Evolutionary conservation across 1,284 basidiomycete species (phyloP), one percentile per base, ranked within the genome.

Genomic region (Sporisorium scitamineum): DNA sequence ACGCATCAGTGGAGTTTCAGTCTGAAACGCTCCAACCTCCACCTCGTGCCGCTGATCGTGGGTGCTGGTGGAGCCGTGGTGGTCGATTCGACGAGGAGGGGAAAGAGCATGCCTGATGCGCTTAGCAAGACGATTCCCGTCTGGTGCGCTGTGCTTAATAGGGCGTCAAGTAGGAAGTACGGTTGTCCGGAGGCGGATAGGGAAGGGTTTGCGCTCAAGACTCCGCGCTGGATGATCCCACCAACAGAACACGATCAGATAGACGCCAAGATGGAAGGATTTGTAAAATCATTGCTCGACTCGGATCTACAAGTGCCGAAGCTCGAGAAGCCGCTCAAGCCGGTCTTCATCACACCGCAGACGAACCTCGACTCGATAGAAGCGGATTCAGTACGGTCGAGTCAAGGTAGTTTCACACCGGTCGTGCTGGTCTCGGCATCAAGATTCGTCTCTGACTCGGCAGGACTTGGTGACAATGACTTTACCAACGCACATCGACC

Each of bases 31-130:
- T 91, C 94, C 0, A 98, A 98, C 83, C 87, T 98, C 16, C 91
- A 94, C 59, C 86, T 98, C 0, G 86, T 97, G 2, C 87, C 89
- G 0, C 74, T 91, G 32, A 89, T 93, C 20, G 85, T 87, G 13
- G 72, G 89, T 16, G 86, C 88, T n/a, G 93, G 93, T 31, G 95
- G 94, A 0, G 87, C 95, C 39, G 87, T 97, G 20, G 86, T 98
- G 0, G 94, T 97, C 3, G 96, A 99, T 82, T 97, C 95, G 0
- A 98, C 96, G 0, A 88, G 95, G 27, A 88, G 94, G 18, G 96
- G 96, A 9, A 98, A 99, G 87, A 91, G 94, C 16, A 92, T 96
- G 75, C 96, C 96, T 0, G 96, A 99, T 80, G 94, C 95, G 0
- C 88, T 98, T 0, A 93, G 93, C 6, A 98, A 98, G 85, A 98